Base-by-base conservation (phyloP, 768 basidiomycete genomes). In the Suillus hirtellus region DNA sequence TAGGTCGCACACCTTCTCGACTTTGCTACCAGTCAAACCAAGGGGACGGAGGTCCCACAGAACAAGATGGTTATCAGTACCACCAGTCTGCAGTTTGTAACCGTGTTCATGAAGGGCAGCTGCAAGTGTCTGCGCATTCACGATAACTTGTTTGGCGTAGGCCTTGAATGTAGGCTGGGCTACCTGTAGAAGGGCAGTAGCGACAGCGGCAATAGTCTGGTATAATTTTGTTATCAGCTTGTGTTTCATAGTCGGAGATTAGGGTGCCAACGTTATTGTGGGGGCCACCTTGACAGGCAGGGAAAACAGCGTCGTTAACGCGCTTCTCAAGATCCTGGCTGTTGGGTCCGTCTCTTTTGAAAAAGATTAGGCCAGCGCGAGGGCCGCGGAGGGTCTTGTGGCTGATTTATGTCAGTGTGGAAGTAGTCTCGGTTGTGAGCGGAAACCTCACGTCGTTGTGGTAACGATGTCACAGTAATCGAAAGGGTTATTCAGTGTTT, bases 371-470 rank as follows among this genome's bases (percentile, higher is more conserved):
- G 76, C 97, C 97, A 59, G 96, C 97, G 68, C 97, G 90, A 62
- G 97, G 96, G 59, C 97, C 97, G 72, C 97, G 94, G 60, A 99
- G 92, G 19, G 97, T 99, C 84, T 99, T 99, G 86, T 99, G 97
- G 62, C 90, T 92, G 69, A 5, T 66, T 27, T n/a, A 40, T 42
- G 47, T 54, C 68, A 46, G 68, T 15, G 56, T 15, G 14, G 59
- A 40, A 62, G 46, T 4, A 27, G 19, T 35, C 21, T 27, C 9
- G 34, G 11, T 65, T 34, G 24, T 19, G 63, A 56, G 15, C 46
- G 62, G 6, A 17, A 42, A 1, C 78, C 90, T 68, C 71, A 92
- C 86, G 97, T 99, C 61, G 96, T 99, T 55, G 97, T 99, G 63
- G 95, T 96, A 66, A 99, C 96, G 60, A 99, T 92, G 72, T 99